phyloP scores from a whole-genome alignment of 1,139 yeast species.

The Lipomyces yarrowii region DNA sequence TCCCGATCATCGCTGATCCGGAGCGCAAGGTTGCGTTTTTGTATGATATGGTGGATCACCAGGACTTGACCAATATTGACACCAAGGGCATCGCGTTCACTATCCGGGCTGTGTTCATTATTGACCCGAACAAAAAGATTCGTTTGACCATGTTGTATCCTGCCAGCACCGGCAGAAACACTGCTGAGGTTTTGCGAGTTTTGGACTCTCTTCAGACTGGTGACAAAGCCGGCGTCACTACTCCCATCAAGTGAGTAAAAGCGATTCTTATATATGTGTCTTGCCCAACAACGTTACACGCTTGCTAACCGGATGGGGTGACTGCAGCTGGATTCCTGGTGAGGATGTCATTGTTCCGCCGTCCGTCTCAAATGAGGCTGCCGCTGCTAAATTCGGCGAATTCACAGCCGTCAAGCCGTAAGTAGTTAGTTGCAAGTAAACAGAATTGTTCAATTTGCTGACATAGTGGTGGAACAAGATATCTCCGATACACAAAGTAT shows the following conservation, averaged over 20 bases:
- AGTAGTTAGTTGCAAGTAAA: background rate
- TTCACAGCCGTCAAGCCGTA: constrained; percentile 82
- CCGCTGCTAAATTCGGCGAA: constrained; percentile 77
- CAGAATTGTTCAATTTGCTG: background rate
- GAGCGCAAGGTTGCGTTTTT: constrained; percentile 77
- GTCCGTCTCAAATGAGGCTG: constrained; percentile 63
- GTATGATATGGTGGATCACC: constrained; percentile 91
- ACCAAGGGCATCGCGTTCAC: constrained; percentile 69
- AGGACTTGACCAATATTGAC: constrained; percentile 75
- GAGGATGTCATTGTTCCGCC: constrained; percentile 91
- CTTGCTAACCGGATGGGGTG: constrained; percentile 34
- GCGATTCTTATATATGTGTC: constrained; percentile 44
- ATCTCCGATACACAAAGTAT: constrained; percentile 39
- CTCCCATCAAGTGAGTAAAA: constrained; percentile 59
- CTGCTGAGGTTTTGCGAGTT: constrained; percentile 83
- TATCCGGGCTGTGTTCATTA: constrained; percentile 83
- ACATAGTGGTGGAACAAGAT: constrained; percentile 37
- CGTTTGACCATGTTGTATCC: constrained; percentile 85
- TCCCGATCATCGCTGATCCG: constrained; percentile 87
- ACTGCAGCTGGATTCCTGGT: constrained; percentile 58
- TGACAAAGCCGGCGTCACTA: constrained; percentile 77
- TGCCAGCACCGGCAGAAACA: constrained; percentile 89
- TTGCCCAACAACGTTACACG: too few species aligned
- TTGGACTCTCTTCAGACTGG: constrained; percentile 81
- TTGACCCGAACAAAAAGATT: constrained; percentile 84